phyloP scores from a whole-genome alignment of 2,329 filamentous ascomycete genomes.

The Davidsoniella neocaledoniae region DNA sequence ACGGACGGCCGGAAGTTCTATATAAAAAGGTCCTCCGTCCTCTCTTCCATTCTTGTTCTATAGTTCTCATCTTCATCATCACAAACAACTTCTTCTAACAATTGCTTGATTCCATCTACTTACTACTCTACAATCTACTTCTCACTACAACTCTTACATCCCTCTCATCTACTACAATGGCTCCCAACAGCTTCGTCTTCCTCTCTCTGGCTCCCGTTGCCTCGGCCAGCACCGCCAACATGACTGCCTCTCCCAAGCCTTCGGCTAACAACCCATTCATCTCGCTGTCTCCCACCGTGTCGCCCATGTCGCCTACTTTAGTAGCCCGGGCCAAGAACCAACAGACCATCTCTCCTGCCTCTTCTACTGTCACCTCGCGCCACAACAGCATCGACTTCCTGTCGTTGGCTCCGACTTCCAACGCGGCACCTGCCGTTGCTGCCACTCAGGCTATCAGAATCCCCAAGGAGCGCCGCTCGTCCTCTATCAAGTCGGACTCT shows the following conservation, averaged over 20 bases:
- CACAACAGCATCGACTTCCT: constrained; percentile 15
- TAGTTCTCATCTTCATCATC: not conserved
- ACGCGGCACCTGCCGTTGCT: not conserved
- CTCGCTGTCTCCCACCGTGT: constrained; percentile 40
- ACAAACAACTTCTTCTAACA: not conserved
- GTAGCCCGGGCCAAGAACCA: constrained; percentile 16
- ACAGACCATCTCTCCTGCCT: not conserved
- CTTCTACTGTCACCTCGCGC: constrained; percentile 15
- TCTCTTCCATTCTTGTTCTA: not conserved
- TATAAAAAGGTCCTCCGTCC: constrained; percentile 3
- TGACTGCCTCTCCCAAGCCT: not conserved
- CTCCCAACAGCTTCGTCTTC: constrained; percentile 9
- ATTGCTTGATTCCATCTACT: not conserved
- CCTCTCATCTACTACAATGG: constrained; percentile 1
- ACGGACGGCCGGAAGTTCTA: not conserved
- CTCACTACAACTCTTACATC: not conserved
- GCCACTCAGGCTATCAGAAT: constrained; percentile 17
- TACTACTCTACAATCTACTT: not conserved
- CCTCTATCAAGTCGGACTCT: constrained; percentile 33
- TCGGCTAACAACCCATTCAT: constrained; percentile 26
- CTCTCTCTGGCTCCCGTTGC: constrained; percentile 10
- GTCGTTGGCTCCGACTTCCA: constrained; percentile 9
- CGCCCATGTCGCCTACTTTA: constrained; percentile 35
- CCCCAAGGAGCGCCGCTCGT: constrained; percentile 29
- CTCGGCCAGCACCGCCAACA: not conserved